A percentile compares a stretch with the other conserved stretches of the same genome.
Conservation (phyloP, 768 basidiomycete genomes). For the Rhodotorula paludigena region DNA sequence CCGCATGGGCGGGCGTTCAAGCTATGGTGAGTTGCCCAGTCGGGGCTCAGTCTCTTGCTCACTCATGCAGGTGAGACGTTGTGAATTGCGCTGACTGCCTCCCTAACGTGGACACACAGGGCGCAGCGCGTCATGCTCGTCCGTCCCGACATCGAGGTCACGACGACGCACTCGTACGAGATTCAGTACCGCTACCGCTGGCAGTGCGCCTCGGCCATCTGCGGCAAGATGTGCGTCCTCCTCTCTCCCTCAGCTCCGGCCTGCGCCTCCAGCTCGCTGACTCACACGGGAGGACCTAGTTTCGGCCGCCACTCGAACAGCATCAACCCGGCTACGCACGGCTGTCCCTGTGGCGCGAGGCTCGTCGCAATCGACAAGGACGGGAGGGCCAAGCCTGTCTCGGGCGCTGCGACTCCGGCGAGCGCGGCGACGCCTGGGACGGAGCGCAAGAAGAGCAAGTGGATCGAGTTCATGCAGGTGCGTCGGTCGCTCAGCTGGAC, state of each 20-base stretch:
- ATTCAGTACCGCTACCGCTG: conserved; percentile 47
- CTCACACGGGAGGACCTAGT: not conserved
- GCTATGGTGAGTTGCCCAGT: conserved; percentile 48
- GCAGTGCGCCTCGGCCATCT: conserved; percentile 34
- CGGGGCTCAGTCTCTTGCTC: too few species aligned
- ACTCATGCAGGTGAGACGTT: too few species aligned
- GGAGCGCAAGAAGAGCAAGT: conserved; percentile 4
- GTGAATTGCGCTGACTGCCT: too few species aligned
- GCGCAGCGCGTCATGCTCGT: conserved; percentile 30
- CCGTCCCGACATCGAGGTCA: conserved; percentile 42
- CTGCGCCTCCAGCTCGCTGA: not conserved
- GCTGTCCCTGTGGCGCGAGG: conserved; percentile 44
- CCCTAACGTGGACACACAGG: conserved; percentile 6
- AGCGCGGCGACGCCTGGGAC: not conserved
- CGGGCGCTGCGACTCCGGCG: not conserved
- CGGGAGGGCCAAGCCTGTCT: conserved; percentile 42
- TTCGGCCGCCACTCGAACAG: conserved; percentile 42
- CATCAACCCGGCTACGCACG: conserved; percentile 46
- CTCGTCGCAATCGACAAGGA: conserved; percentile 29
- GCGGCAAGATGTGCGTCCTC: conserved; percentile 46
- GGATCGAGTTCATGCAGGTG: conserved; percentile 15
- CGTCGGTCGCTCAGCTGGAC: not conserved
- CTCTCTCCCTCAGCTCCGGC: too few species aligned
- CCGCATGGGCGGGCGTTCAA: conserved; percentile 51
- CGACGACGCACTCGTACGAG: conserved; percentile 50